Evolutionary conservation across 2,329 filamentous ascomycete genomes (phyloP), one percentile per base, ranked within the genome.

Genomic region (Curvularia sp.): DNA sequence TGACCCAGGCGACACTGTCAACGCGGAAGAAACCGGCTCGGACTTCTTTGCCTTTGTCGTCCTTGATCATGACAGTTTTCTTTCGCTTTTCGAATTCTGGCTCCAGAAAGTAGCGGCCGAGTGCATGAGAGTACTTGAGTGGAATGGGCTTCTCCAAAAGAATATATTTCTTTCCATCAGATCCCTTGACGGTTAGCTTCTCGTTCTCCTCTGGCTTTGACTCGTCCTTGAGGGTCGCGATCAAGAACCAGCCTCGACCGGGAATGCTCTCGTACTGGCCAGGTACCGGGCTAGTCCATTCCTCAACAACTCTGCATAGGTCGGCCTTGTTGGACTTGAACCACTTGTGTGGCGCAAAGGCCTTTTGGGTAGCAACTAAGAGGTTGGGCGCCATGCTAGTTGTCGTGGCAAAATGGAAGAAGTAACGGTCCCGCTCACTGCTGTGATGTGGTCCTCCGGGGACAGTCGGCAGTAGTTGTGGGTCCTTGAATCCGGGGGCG

Each of bases 261-360:
- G 81, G 80, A 48, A 82, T 76, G 67, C 82, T 82, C 59, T 81
- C 81, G 70, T 84, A 84, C 38, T 75, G 78, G 42, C 82, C 82
- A 5, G 81, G 80, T 15, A 80, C 74, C 5, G 82, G 82, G n/a
- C n/a, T 68, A 68, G 38, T 78, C 71, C 82, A 83, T 63, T 82
- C 79, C 65, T 84, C 81, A 47, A 79, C 79, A 31, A 74, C 74
- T 62, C 78, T 75, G 39, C 75, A 69, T 2, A 76, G 76, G 24
- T 79, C 74, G 53, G 74, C 74, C 35, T 78, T 73, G 39, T 73
- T 71, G 20, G 70, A 75, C 38, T 78, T 74, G 51, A 83, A 83
- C 82, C 81, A 83, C 74, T 82, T 82, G 58, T 76, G 72, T 6
- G 82, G 82, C 53, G 78, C 79, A 69, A 82, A 81, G 44, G 80